Conservation (phyloP, 179 eudicot genomes). For the Drosera spatulata region DNA sequence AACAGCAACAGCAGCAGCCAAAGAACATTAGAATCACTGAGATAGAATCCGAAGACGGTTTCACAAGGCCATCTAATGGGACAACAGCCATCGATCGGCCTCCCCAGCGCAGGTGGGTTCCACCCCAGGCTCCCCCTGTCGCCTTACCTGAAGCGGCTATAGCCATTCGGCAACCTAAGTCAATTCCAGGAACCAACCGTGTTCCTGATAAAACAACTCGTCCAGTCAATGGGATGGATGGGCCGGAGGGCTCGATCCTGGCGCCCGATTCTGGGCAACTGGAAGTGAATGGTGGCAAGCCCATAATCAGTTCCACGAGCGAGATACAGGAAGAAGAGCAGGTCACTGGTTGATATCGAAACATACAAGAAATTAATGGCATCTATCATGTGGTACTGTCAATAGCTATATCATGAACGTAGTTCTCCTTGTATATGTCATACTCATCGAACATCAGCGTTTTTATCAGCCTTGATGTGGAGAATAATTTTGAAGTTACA, state of each 20-base stretch:
- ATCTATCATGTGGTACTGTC: too few species aligned
- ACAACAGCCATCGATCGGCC: slow-evolving; percentile 28
- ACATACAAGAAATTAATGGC: too few species aligned
- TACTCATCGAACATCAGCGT: too few species aligned
- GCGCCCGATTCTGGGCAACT: slow-evolving; percentile 50
- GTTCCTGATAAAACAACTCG: slow-evolving; percentile 32
- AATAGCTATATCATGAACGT: too few species aligned
- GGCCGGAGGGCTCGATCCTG: slow-evolving; percentile 56
- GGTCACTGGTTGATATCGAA: too few species aligned
- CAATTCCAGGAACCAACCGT: slow-evolving; percentile 31
- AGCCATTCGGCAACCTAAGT: slow-evolving; percentile 82
- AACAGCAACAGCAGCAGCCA: slow-evolving; percentile 27
- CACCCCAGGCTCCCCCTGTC: slow-evolving; percentile 89
- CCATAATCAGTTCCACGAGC: too few species aligned
- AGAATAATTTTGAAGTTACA: too few species aligned
- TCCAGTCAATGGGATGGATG: slow-evolving; percentile 41
- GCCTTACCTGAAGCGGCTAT: slow-evolving; percentile 85
- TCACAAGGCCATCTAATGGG: slow-evolving; percentile 21
- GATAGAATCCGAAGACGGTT: slow-evolving; percentile 28
- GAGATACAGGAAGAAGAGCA: too few species aligned
- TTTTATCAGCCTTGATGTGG: too few species aligned
- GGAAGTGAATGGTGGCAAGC: slow-evolving; percentile 20
- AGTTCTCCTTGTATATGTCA: too few species aligned
- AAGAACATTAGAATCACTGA: slow-evolving; percentile 49
- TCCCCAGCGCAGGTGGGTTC: slow-evolving; percentile 71